Conservation (phyloP, 768 basidiomycete genomes). For the Boletus rubropictus region DNA sequence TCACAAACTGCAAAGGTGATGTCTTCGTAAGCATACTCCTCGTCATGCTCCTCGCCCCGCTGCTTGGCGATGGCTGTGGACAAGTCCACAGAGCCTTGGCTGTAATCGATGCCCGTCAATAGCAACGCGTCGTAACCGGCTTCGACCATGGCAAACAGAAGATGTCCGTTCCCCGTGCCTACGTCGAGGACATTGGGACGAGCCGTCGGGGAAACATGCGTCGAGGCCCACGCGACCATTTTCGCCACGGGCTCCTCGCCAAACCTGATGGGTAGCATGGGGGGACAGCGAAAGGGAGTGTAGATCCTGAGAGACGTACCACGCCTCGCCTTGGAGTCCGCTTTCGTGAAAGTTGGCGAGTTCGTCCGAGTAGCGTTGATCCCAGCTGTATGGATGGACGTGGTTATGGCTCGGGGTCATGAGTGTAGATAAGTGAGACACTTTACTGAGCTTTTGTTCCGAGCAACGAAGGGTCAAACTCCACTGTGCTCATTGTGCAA, state of each 20-base stretch:
- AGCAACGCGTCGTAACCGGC: conserved; percentile 52
- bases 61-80: conserved; percentile 50
- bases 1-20: conserved; percentile 58
- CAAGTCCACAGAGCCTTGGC: conserved; percentile 61
- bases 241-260: conserved; percentile 69
- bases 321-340: conserved; percentile 81
- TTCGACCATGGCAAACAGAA: conserved; percentile 66
- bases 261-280: conserved; percentile 50
- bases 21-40: neutral
- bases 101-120: conserved; percentile 73
- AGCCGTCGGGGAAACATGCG: conserved; percentile 45
- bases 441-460: conserved; percentile 77
- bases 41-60: conserved; percentile 21
- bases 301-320: conserved; percentile 39
- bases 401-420: neutral
- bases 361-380: conserved; percentile 66
- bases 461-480: conserved; percentile 64
- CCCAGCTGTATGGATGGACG: conserved; percentile 52
- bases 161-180: conserved; percentile 74
- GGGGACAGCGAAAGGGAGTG: neutral
- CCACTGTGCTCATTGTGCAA: conserved; percentile 32
- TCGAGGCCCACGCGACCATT: conserved; percentile 69
- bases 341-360: conserved; percentile 67
- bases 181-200: conserved; percentile 63
- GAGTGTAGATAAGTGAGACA: neutral